Evolutionary conservation across 2,329 filamentous ascomycete species (phyloP).

Genomic region (Botrytis paeoniae): DNA sequence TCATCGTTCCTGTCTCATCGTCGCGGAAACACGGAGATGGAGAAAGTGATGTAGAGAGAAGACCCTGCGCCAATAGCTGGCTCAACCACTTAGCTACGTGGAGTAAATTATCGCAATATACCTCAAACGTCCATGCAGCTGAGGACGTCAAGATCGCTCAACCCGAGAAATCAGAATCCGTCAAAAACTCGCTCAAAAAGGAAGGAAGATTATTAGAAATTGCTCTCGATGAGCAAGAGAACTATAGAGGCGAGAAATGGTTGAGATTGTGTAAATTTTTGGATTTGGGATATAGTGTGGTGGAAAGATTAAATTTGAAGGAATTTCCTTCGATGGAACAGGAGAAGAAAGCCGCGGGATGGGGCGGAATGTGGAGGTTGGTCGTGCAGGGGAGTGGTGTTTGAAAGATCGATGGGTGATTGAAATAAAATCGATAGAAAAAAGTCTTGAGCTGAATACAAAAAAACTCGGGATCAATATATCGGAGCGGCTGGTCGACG

Average conservation of each 20-base stretch:
- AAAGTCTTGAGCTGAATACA: not conserved
- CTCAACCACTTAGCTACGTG: slow-evolving; percentile 14
- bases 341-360: not conserved
- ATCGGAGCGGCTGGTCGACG: too few species aligned
- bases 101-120: not conserved
- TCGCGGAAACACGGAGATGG: not conserved
- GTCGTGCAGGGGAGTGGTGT: slow-evolving; percentile 5
- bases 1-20: slow-evolving; percentile 9
- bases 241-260: slow-evolving; percentile 17
- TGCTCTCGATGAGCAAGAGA: slow-evolving; percentile 9
- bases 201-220: slow-evolving; percentile 16
- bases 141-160: not conserved
- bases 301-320: slow-evolving; percentile 19
- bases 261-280: slow-evolving; percentile 15
- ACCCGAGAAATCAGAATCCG: not conserved
- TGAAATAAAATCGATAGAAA: not conserved
- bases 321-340: slow-evolving; percentile 8
- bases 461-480: too few species aligned
- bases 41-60: not conserved
- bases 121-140: not conserved
- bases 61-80: slow-evolving; percentile 16
- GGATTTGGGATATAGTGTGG: slow-evolving; percentile 17
- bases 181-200: not conserved
- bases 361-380: slow-evolving; percentile 3
- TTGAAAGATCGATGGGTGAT: not conserved